Evolutionary conservation across 768 basidiomycete genomes (phyloP).

Genomic region (Agaricus subrufescens): DNA sequence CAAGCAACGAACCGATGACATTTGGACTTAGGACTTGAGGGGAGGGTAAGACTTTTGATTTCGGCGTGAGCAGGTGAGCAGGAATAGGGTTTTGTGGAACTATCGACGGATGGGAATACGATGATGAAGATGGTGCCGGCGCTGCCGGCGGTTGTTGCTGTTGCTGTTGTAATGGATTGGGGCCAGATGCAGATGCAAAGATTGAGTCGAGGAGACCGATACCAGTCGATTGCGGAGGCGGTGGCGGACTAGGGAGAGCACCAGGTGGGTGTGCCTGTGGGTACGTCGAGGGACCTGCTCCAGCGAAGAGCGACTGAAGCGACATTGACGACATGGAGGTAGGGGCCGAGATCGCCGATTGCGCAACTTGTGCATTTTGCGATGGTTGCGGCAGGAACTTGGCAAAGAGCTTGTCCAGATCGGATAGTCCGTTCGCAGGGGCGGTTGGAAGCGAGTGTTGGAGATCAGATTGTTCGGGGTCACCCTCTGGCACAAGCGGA

Average conservation of each 20-base stretch:
- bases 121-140: slow-evolving; percentile 15
- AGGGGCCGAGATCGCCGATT: slow-evolving; percentile 20
- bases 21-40: slow-evolving; percentile 71
- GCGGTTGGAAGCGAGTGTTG: not conserved
- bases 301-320: slow-evolving; percentile 45
- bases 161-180: not conserved
- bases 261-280: not conserved
- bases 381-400: slow-evolving; percentile 29
- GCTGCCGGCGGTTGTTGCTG: slow-evolving; percentile 1
- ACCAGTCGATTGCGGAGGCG: slow-evolving; percentile 36
- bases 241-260: slow-evolving; percentile 18
- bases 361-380: slow-evolving; percentile 16
- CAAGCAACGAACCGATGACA: slow-evolving; percentile 62
- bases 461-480: slow-evolving; percentile 9
- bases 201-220: slow-evolving; percentile 61
- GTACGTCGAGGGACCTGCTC: slow-evolving; percentile 20
- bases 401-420: slow-evolving; percentile 44
- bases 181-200: slow-evolving; percentile 59
- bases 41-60: slow-evolving; percentile 37
- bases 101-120: slow-evolving; percentile 2
- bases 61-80: slow-evolving; percentile 50
- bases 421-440: slow-evolving; percentile 20
- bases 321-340: slow-evolving; percentile 36
- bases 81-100: slow-evolving; percentile 22
- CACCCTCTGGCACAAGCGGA: not conserved